Evolutionary conservation across 2,329 filamentous ascomycete species (phyloP).

Genomic region (Geosmithia morbida): DNA sequence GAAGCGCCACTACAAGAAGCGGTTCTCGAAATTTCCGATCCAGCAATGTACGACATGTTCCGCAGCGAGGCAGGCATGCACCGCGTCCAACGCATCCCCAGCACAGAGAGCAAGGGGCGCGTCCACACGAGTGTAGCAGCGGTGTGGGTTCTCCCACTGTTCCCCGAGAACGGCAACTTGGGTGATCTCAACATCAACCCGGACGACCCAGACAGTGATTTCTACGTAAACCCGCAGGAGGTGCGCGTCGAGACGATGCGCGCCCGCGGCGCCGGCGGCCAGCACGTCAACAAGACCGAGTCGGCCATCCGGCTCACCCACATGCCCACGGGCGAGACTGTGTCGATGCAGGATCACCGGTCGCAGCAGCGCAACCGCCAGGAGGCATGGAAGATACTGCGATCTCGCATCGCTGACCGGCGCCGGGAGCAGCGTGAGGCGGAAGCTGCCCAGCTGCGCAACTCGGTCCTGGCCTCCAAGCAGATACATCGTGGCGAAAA

Average conservation of each 20-base stretch:
- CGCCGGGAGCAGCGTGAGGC: conserved; percentile 74
- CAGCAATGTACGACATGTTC: conserved; percentile 68
- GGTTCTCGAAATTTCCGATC: conserved; percentile 65
- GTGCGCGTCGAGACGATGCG: conserved; percentile 82
- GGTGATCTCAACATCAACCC: conserved; percentile 42
- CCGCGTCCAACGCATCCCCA: conserved; percentile 83
- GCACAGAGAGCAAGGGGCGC: conserved; percentile 79
- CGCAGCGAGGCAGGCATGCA: conserved; percentile 89
- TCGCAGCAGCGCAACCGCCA: conserved; percentile 85
- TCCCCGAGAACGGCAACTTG: conserved; percentile 43
- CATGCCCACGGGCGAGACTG: conserved; percentile 69
- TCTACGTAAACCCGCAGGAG: conserved; percentile 75
- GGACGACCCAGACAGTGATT: conserved; percentile 79
- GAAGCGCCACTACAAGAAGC: conserved; percentile 71
- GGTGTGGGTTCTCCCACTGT: conserved; percentile 80
- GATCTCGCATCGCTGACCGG: conserved; percentile 67
- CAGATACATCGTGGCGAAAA: conserved; percentile 87
- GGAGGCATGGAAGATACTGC: conserved; percentile 72
- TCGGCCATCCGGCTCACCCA: conserved; percentile 90
- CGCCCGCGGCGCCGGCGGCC: conserved; percentile 80
- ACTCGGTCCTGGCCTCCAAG: conserved; percentile 65
- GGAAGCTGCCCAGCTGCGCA: conserved; percentile 56
- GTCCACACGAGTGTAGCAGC: conserved; percentile 89
- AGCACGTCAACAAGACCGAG: conserved; percentile 98
- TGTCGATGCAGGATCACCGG: conserved; percentile 84